A percentile compares a stretch with the other conserved stretches of the same genome.
These are phyloP conservation scores for barley (Hordeum vulgare) DNA, from an alignment of 176 grass and related monocot genomes.

Conservation along the genomic window DNA sequence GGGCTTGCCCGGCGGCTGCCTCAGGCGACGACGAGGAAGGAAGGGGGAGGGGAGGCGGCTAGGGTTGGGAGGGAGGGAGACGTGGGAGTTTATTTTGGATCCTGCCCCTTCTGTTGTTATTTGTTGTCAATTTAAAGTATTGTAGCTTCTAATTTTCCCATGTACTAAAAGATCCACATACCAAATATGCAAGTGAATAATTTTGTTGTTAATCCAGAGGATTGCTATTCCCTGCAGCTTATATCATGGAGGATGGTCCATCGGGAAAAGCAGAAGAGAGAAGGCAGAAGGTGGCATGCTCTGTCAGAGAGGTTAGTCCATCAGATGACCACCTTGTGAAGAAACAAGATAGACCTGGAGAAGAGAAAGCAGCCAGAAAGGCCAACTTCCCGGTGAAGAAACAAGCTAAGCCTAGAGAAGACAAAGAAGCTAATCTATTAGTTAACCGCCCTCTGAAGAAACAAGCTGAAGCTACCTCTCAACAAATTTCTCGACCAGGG, in stretches of 20 bases:
- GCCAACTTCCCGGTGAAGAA: conserved; percentile 3
- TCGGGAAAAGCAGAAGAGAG: background rate
- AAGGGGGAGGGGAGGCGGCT: too few species aligned
- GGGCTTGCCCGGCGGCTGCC: too few species aligned
- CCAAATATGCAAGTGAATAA: too few species aligned
- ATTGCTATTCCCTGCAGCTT: too few species aligned
- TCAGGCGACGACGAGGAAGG: too few species aligned
- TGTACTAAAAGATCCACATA: too few species aligned
- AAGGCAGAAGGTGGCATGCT: background rate
- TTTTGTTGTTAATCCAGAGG: too few species aligned
- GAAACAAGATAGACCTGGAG: background rate
- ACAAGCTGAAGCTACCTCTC: conserved; percentile 3
- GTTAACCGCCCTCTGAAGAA: conserved; percentile 14
- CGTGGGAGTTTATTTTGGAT: too few species aligned
- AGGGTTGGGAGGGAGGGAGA: too few species aligned
- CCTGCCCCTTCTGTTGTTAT: too few species aligned
- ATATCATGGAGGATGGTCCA: conserved; percentile 6
- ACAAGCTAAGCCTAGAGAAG: conserved; percentile 1
- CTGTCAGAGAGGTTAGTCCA: background rate
- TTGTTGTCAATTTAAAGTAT: too few species aligned
- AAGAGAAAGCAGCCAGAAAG: background rate
- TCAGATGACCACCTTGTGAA: conserved; percentile 8
- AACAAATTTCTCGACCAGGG: background rate
- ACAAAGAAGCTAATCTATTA: background rate
- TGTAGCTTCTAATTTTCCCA: too few species aligned